Percentiles rank a stretch among this genome's conserved stretches.
phyloP scores from a whole-genome alignment of 108 stramenopile genomes.

The Cyclotella choctawhatcheeana region DNA sequence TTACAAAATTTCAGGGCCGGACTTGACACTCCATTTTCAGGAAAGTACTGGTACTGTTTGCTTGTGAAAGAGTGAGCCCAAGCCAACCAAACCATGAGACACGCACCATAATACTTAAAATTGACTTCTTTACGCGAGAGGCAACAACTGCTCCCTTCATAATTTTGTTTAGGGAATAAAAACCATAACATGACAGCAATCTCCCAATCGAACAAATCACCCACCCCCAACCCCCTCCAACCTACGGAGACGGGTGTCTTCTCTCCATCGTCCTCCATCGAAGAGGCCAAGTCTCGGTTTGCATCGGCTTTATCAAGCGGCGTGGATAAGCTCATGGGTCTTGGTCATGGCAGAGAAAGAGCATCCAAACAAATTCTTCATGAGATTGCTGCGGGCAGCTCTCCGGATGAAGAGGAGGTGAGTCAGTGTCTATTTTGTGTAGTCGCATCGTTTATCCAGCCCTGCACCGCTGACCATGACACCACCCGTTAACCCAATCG shows the following conservation, averaged over 20 bases:
- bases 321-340: constrained; percentile 49
- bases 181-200: constrained; percentile 34
- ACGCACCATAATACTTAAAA: no score
- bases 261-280: constrained; percentile 33
- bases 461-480: background rate
- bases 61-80: no score
- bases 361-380: constrained; percentile 51
- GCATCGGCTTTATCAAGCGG: constrained; percentile 46
- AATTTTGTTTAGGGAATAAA: no score
- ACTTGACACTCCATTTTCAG: no score
- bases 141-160: no score
- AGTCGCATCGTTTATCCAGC: background rate
- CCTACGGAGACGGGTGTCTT: background rate
- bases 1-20: no score
- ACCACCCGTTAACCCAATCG: background rate
- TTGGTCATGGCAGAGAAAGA: constrained; percentile 68
- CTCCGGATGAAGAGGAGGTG: constrained; percentile 71
- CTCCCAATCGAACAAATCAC: constrained; percentile 5
- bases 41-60: no score
- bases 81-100: no score
- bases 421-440: constrained; percentile 16
- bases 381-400: constrained; percentile 52
- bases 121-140: no score
- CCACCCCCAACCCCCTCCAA: background rate
- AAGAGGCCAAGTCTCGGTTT: constrained; percentile 57